Base-by-base conservation (phyloP, 345 rosid genomes). In the Lumnitzera racemosa region DNA sequence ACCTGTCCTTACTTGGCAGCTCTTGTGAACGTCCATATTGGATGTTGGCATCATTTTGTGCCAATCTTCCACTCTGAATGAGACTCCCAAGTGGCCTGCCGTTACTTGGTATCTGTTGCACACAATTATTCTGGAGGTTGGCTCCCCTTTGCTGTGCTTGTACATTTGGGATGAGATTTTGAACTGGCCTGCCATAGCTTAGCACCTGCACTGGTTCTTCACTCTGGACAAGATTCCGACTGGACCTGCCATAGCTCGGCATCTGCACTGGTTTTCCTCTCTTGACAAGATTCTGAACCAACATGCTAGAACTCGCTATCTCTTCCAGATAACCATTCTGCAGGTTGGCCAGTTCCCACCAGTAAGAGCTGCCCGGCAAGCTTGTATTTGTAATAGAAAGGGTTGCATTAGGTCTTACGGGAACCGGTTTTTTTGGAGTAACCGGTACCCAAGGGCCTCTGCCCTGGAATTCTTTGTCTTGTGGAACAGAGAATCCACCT, bases 281-380 rank as follows among this genome's bases (percentile, higher is more conserved):
- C 10, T 20, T 51, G 61, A 47, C 20, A 24, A 57, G 24, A 12
- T 49, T 15, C 55, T 55, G 54, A 41, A 56, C 68, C 29, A 60
- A 57, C 20, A 27, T 56, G n/a, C 50, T 51, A 25, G 47, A 13
- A 36, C 47, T 47, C 8, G 64, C 54, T 16, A 53, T 47, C 29
- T 66, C 70, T 24, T 58, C 63, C 47, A 27, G 62, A 54, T 66
- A 59, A n/a, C 48, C 64, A 66, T 53, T 46, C 52, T 63, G 53
- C 10, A 54, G 59, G 47, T 14, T 20, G 50, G 13, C 20, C 36
- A 57, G 36, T n/a, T 56, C 61, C 0, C 55, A 55, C 55, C 43
- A 56, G 27, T 48, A 56, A 3, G 54, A 31, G 47, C 41, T 11
- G 47, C 48, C 54, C 29, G 15, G 61, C 36, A 25, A 55, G 54